Conservation (phyloP, 1,139 yeast species). For the Protomyces inouyei region DNA sequence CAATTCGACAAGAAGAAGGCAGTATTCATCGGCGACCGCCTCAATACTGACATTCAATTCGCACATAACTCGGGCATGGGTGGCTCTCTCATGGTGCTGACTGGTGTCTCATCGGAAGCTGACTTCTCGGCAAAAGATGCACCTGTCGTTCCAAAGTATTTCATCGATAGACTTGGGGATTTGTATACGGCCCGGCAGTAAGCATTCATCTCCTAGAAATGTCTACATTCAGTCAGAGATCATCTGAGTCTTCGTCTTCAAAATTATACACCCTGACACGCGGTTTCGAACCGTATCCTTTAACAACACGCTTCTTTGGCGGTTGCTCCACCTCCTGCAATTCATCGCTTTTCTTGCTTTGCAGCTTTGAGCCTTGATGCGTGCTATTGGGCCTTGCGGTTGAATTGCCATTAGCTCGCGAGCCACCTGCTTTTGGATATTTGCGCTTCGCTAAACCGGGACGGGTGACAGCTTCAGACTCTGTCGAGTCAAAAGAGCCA, state of each 20-base stretch:
- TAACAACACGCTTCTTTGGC: background rate
- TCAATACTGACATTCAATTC: constrained; percentile 90
- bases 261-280: background rate
- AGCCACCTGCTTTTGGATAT: no score
- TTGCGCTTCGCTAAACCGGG: no score
- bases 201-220: background rate
- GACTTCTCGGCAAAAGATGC: constrained; percentile 48
- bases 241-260: background rate
- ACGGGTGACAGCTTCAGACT: no score
- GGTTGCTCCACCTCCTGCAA: no score
- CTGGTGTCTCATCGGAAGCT: constrained; percentile 80
- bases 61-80: constrained; percentile 80
- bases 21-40: constrained; percentile 91
- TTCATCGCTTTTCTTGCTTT: no score
- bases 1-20: constrained; percentile 58
- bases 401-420: no score
- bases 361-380: no score
- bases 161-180: constrained; percentile 70
- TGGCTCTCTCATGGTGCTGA: constrained; percentile 74
- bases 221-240: background rate
- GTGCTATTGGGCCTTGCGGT: no score
- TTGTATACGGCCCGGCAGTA: constrained; percentile 48
- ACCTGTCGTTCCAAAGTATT: constrained; percentile 58
- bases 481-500: no score
- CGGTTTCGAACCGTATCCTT: background rate